Conservation (phyloP, 306 rosid genomes). For the Cucurbita argyrosperma region DNA sequence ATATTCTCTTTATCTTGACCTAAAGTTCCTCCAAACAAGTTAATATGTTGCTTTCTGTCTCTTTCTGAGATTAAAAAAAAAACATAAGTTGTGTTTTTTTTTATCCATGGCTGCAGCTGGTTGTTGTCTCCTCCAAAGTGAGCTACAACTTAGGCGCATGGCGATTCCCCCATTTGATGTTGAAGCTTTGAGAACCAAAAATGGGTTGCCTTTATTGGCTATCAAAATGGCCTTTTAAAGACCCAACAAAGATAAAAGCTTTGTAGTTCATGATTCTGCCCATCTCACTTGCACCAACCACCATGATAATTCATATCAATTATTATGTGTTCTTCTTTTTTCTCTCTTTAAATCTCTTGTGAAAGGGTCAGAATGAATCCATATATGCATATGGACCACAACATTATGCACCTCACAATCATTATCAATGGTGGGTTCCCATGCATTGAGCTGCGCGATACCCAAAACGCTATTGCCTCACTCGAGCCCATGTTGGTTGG, state of each 20-base stretch:
- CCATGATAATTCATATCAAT: neutral
- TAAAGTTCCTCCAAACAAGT: constrained; percentile 2
- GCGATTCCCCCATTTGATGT: neutral
- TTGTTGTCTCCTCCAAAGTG: neutral
- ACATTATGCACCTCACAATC: neutral
- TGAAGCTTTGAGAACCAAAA: neutral
- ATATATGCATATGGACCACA: neutral
- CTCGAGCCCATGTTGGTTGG: no score
- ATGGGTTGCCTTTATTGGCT: neutral
- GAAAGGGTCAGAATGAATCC: neutral
- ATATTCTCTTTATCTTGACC: constrained; percentile 4
- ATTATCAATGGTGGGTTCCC: constrained; percentile 7
- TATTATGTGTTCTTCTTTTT: neutral
- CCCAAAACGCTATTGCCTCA: no score
- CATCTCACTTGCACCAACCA: constrained; percentile 8
- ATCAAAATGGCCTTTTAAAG: neutral
- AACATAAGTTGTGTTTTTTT: no score
- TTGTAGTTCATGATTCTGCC: neutral
- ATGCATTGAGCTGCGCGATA: constrained; percentile 1
- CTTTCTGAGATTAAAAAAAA: neutral
- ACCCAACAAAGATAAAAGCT: neutral
- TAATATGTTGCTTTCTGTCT: neutral
- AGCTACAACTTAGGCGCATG: neutral
- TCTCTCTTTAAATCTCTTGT: neutral
- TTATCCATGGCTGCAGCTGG: neutral